A percentile compares a stretch with the other conserved stretches of the same genome.
Conservation (phyloP, 768 basidiomycete genomes). For the Lactifluus rugatus region DNA sequence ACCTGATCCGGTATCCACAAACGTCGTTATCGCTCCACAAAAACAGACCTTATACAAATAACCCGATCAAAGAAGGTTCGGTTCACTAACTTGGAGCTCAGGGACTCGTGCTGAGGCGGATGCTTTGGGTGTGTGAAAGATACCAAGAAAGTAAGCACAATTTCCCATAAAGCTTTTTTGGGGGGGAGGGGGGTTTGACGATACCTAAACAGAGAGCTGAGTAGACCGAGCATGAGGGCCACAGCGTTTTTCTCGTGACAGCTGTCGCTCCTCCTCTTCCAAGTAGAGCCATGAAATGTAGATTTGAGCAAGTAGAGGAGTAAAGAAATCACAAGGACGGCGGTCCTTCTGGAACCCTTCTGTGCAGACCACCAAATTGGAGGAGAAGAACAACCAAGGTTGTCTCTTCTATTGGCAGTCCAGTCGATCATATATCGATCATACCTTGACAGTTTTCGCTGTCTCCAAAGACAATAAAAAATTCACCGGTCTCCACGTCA, state of each 20-base stretch:
- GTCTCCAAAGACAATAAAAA: neutral
- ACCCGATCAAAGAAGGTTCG: neutral
- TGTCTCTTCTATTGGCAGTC: neutral
- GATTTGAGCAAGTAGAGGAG: too few relatives aligned
- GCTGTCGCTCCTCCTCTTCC: too few relatives aligned
- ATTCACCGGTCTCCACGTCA: neutral
- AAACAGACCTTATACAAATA: neutral
- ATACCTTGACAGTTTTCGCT: neutral
- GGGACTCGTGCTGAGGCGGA: neutral
- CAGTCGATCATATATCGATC: too few relatives aligned
- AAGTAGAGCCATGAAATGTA: too few relatives aligned
- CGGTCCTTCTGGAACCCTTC: neutral
- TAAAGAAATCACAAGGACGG: neutral
- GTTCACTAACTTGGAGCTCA: neutral
- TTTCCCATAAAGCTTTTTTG: neutral
- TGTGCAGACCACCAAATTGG: neutral
- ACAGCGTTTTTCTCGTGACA: too few relatives aligned
- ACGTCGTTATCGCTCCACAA: neutral
- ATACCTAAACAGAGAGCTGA: too few relatives aligned
- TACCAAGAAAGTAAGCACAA: neutral
- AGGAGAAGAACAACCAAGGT: neutral
- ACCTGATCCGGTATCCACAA: neutral
- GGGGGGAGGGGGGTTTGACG: neutral
- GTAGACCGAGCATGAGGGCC: too few relatives aligned
- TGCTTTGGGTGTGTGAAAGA: neutral